phyloP scores from a whole-genome alignment of 345 rosid species.

The Toxicodendron radicans region DNA sequence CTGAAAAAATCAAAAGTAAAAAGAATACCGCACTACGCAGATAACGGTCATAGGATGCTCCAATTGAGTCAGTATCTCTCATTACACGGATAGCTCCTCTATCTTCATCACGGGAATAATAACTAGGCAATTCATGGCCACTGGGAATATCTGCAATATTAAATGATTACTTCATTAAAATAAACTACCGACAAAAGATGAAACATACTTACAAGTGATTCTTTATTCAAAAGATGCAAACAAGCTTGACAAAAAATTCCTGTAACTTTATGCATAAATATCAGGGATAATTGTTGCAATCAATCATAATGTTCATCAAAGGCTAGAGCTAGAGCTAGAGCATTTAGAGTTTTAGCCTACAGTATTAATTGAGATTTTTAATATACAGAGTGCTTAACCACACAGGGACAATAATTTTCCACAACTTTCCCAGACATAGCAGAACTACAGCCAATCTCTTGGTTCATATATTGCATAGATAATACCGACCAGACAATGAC shows the following conservation, averaged over 20 bases:
- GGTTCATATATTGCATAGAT: background rate
- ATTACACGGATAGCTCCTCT: slow-evolving; percentile 43
- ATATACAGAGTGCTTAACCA: background rate
- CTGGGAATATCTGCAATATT: slow-evolving; percentile 39
- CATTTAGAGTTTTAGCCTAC: background rate
- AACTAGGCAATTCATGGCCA: slow-evolving; percentile 44
- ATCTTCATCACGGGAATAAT: slow-evolving; percentile 50
- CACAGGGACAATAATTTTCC: background rate
- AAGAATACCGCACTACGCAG: slow-evolving; percentile 45
- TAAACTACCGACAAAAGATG: background rate
- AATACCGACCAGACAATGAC: background rate
- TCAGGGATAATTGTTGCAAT: background rate
- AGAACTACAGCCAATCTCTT: background rate
- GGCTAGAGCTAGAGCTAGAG: too few species aligned
- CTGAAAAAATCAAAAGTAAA: slow-evolving; percentile 4
- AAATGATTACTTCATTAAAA: slow-evolving; percentile 21
- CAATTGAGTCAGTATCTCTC: slow-evolving; percentile 55
- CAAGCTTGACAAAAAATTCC: background rate
- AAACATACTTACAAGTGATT: background rate
- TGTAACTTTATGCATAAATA: background rate
- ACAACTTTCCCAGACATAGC: slow-evolving; percentile 3
- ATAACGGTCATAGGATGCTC: slow-evolving; percentile 65
- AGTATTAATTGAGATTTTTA: background rate
- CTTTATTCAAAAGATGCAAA: too few species aligned
- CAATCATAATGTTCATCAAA: background rate